These are phyloP conservation scores for Chalciporus piperatus DNA, from an alignment of 768 basidiomycete genomes.

Conservation along the genomic window DNA sequence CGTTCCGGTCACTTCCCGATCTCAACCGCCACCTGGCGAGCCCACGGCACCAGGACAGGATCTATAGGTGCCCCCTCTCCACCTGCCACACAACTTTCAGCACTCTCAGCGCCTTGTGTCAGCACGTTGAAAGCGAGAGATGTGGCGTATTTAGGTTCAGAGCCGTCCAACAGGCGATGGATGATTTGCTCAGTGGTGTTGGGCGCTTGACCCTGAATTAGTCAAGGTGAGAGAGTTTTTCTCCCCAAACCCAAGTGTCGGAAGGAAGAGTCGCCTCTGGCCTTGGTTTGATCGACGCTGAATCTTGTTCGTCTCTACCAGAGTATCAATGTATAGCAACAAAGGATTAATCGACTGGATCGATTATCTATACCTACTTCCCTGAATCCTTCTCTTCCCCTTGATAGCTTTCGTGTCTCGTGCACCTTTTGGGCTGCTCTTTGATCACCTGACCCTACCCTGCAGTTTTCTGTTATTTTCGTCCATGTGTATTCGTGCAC, in stretches of 20 bases:
- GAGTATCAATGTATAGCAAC: too few species aligned
- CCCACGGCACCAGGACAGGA: slow-evolving; percentile 51
- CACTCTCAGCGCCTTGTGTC: slow-evolving; percentile 56
- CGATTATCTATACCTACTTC: too few species aligned
- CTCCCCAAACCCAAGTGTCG: neutral
- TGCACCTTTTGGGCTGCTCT: too few species aligned
- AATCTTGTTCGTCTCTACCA: too few species aligned
- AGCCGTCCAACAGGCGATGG: slow-evolving; percentile 39
- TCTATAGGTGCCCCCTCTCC: slow-evolving; percentile 52
- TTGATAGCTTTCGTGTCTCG: too few species aligned
- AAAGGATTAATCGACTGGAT: too few species aligned
- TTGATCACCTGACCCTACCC: too few species aligned
- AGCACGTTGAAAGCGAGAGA: slow-evolving; percentile 62
- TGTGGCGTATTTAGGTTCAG: slow-evolving; percentile 55
- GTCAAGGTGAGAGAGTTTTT: slow-evolving; percentile 9
- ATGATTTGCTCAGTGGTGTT: slow-evolving; percentile 27
- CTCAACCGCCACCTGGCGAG: slow-evolving; percentile 67
- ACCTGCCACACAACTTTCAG: slow-evolving; percentile 43
- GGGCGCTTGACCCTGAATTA: slow-evolving; percentile 12
- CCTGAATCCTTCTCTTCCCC: too few species aligned
- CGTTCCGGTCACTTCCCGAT: slow-evolving; percentile 37
- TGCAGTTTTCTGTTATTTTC: too few species aligned
- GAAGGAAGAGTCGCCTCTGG: neutral
- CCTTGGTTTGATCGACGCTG: too few species aligned
- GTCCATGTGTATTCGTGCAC: too few species aligned